Evolutionary conservation across 2,329 filamentous ascomycete species (phyloP), one percentile per base, ranked within the genome.

Genomic region (Aspergillus sojae): DNA sequence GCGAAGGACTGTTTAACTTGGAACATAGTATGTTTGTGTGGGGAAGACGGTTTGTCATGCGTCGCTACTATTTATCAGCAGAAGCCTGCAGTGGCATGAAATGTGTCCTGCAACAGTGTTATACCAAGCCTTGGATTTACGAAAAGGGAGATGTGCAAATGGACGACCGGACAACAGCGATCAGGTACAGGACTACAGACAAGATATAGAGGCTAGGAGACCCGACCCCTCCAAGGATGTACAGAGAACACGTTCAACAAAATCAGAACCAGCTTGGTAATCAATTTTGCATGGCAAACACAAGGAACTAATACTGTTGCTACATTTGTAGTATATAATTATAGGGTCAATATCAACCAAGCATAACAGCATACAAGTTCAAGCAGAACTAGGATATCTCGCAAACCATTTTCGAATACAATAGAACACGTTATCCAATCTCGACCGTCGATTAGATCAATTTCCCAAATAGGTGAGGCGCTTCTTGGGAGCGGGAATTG

Each of bases 401-500:
- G 58, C 36, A 23, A 34, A 19, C n/a, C 50, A 57, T 53, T n/a
- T 52, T 28, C 26, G 7, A 41, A n/a, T 28, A 19, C 46, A 50
- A 26, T 32, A 32, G 2, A n/a, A 32, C 48, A 28, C 11, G 30
- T 52, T 52, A 32, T n/a, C 21, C 19, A 54, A 34, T 16, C 36
- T 16, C 32, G 2, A 21, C 26, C 26, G 26, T 6, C 30, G 34
- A 41, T 41, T 6, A 46, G 14, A 46, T 39, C 23, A 19, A 39
- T 41, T 2, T 12, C 57, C 26, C 21, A 32, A 16, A 3, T 4
- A 57, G 23, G 52, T 50, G 53, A 62, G 39, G 21, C 55, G 56
- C 55, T 68, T 64, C 67, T 71, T 72, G 59, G 61, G 62, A 10
- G 60, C 62, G 4, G 73, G 75, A 30, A 75, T 66, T 45, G 75